Percentiles rank a stretch among this genome's conserved stretches.
phyloP scores from a whole-genome alignment of 1,139 yeast species.

The Blastobotrys persicus region DNA sequence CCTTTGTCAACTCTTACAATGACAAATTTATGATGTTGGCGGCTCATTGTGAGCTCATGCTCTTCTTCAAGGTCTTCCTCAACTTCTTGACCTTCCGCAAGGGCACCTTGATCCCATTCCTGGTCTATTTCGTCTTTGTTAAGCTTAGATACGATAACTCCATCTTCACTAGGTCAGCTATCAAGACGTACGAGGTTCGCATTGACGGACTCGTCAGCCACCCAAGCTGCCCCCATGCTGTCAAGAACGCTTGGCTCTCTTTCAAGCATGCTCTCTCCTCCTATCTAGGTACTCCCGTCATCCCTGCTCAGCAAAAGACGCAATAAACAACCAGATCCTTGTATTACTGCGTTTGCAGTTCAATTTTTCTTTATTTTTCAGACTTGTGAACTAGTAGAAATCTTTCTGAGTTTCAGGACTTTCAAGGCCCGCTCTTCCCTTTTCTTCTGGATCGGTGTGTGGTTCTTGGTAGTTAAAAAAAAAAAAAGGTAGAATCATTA shows the following conservation, averaged over 20 bases:
- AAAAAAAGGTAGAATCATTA: no score
- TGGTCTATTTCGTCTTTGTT: slow-evolving; percentile 62
- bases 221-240: slow-evolving; percentile 55
- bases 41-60: slow-evolving; percentile 63
- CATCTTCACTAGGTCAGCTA: slow-evolving; percentile 65
- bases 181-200: slow-evolving; percentile 69
- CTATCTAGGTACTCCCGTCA: slow-evolving; percentile 50
- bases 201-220: slow-evolving; percentile 62
- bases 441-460: no score
- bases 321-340: not conserved
- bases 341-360: no score
- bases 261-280: slow-evolving; percentile 49
- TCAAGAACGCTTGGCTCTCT: slow-evolving; percentile 60
- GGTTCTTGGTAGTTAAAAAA: no score
- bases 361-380: no score
- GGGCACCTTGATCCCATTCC: slow-evolving; percentile 61
- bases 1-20: slow-evolving; percentile 62
- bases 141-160: slow-evolving; percentile 79
- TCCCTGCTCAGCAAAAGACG: slow-evolving; percentile 46
- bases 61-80: slow-evolving; percentile 50
- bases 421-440: no score
- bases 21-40: slow-evolving; percentile 70
- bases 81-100: slow-evolving; percentile 61
- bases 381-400: no score
- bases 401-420: no score